Conservation (phyloP, 192 early-diverging fungal genomes). For the Coemansia sp. region DNA sequence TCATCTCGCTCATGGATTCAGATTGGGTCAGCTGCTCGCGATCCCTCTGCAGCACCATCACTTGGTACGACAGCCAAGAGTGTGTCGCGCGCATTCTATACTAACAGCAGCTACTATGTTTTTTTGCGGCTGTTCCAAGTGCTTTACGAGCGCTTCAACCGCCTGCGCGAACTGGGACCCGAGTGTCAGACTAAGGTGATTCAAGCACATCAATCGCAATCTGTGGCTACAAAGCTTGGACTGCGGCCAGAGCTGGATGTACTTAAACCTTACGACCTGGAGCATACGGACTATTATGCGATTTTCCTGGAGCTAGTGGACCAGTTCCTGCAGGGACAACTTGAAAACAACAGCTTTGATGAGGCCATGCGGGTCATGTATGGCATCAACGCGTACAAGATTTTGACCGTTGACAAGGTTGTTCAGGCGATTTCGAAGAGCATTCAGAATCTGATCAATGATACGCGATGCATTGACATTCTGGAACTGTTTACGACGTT, state of each 20-base stretch:
- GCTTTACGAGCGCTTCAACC: conserved; percentile 77
- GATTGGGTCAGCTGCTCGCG: conserved; percentile 27
- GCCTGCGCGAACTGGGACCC: conserved; percentile 72
- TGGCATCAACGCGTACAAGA: conserved; percentile 82
- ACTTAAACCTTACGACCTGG: conserved; percentile 61
- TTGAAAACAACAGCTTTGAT: conserved; percentile 82
- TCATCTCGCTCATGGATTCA: conserved; percentile 57
- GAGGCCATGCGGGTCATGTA: conserved; percentile 84
- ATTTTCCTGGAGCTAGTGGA: conserved; percentile 72
- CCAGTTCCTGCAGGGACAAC: conserved; percentile 75
- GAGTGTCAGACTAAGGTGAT: conserved; percentile 50
- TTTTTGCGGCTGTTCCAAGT: conserved; percentile 87
- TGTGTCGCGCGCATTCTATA: conserved; percentile 73
- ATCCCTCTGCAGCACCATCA: conserved; percentile 18
- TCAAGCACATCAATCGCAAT: conserved; percentile 35
- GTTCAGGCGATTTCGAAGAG: conserved; percentile 79
- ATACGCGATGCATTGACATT: conserved; percentile 63
- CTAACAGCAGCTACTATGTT: conserved; percentile 81
- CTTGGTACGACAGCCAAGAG: conserved; percentile 26
- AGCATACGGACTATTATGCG: conserved; percentile 71
- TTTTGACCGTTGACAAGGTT: conserved; percentile 90
- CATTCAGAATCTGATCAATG: conserved; percentile 66
- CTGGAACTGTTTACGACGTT: conserved; percentile 65
- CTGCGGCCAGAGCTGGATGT: conserved; percentile 52
- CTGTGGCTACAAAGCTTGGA: conserved; percentile 49